Percentiles rank a stretch among this genome's conserved stretches.
These are phyloP conservation scores for Quercus lobata DNA, from an alignment of 331 rosid genomes.

Conservation along the genomic window DNA sequence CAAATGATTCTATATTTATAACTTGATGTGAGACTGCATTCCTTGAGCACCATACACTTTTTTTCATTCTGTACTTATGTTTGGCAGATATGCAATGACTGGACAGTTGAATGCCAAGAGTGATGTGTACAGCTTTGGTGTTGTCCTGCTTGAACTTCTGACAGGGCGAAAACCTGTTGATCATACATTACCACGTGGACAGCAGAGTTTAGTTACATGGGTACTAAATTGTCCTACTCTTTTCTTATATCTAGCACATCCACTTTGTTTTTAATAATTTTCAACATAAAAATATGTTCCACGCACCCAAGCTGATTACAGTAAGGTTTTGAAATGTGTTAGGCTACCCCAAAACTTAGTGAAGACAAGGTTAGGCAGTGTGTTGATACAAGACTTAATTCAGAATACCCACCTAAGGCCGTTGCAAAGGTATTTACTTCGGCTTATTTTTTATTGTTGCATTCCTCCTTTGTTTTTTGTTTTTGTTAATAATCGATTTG, in stretches of 20 bases:
- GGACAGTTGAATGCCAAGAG: conserved; percentile 91
- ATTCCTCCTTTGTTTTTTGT: no score
- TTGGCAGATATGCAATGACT: conserved; percentile 84
- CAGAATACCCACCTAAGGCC: conserved; percentile 80
- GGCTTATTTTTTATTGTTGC: not conserved
- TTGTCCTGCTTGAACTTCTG: conserved; percentile 82
- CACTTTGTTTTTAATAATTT: not conserved
- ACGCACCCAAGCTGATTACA: conserved; percentile 25
- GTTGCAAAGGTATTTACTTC: conserved; percentile 74
- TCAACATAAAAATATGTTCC: not conserved
- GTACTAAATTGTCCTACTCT: conserved; percentile 34
- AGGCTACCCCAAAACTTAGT: conserved; percentile 93
- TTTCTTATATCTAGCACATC: not conserved
- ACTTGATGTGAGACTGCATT: not conserved
- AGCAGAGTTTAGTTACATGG: conserved; percentile 93
- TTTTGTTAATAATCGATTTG: no score
- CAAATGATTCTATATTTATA: not conserved
- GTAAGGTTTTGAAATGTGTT: conserved; percentile 21
- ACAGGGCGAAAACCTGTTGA: conserved; percentile 90
- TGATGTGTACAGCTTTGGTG: conserved; percentile 87
- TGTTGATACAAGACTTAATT: conserved; percentile 71
- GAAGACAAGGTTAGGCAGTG: conserved; percentile 90
- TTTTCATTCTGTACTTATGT: not conserved
- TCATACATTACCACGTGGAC: conserved; percentile 88
- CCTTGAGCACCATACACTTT: conserved; percentile 5